These are phyloP conservation scores for Tephrocybe rancida DNA, from an alignment of 768 basidiomycete species.

Conservation along the genomic window DNA sequence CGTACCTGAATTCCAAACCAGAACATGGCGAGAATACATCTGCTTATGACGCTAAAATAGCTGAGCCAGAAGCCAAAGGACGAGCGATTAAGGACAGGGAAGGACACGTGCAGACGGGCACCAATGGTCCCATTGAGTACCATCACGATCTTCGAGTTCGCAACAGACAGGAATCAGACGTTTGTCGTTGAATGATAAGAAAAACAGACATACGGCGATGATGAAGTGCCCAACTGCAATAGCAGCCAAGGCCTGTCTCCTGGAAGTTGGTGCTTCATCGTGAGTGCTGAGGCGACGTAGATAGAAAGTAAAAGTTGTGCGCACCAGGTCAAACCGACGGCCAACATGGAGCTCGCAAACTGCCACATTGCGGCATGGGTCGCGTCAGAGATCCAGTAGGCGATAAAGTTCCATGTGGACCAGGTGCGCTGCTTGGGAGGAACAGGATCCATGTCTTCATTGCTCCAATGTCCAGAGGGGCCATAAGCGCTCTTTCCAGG, in stretches of 20 bases:
- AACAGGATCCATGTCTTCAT: constrained; percentile 80
- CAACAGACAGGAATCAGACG: background rate
- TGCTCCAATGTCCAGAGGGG: constrained; percentile 61
- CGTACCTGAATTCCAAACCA: constrained; percentile 80
- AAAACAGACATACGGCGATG: constrained; percentile 48
- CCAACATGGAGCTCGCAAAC: constrained; percentile 74
- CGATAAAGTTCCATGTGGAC: constrained; percentile 66
- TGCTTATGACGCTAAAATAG: constrained; percentile 82
- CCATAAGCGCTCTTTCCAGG: constrained; percentile 58
- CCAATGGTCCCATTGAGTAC: constrained; percentile 80
- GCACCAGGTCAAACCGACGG: constrained; percentile 72
- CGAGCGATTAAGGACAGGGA: constrained; percentile 77
- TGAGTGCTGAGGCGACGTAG: background rate
- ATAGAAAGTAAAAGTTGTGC: background rate
- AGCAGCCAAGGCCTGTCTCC: constrained; percentile 67
- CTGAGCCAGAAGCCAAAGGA: constrained; percentile 91
- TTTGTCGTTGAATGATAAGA: background rate
- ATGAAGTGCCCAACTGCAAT: constrained; percentile 75
- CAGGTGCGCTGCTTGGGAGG: constrained; percentile 63
- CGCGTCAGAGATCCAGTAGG: constrained; percentile 62
- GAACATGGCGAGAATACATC: constrained; percentile 76
- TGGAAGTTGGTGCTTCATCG: too few species aligned
- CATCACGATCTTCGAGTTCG: constrained; percentile 48
- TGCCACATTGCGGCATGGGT: constrained; percentile 55
- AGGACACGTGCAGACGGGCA: constrained; percentile 75